Evolutionary conservation across 768 basidiomycete species (phyloP).

Genomic region (Lyophyllum shimeji): DNA sequence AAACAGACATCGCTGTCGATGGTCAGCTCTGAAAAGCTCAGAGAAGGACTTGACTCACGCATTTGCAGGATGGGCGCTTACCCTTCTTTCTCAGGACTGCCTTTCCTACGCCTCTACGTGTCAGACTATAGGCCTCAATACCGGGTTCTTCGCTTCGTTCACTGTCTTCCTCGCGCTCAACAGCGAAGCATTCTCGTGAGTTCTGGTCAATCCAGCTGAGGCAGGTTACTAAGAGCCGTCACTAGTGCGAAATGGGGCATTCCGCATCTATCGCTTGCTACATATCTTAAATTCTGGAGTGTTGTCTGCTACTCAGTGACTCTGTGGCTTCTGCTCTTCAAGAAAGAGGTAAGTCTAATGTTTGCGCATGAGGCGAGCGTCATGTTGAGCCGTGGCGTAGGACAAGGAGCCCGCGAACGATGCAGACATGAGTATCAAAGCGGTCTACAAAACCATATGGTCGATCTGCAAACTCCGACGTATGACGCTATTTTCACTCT

Average conservation of each 20-base stretch:
- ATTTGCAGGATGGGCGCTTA: conserved; percentile 72
- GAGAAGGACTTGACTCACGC: conserved; percentile 1
- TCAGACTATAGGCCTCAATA: conserved; percentile 95
- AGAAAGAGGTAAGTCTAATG: conserved; percentile 70
- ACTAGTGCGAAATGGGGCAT: conserved; percentile 73
- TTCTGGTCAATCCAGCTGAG: conserved; percentile 4
- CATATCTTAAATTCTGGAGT: conserved; percentile 87
- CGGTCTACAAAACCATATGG: conserved; percentile 95
- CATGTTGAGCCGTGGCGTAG: conserved; percentile 22
- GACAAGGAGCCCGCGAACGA: conserved; percentile 73
- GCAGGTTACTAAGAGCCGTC: background rate
- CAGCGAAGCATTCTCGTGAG: conserved; percentile 86
- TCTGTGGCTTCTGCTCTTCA: conserved; percentile 81
- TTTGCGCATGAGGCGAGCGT: background rate
- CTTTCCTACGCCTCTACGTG: conserved; percentile 97
- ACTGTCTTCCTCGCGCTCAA: conserved; percentile 98
- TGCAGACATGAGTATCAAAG: conserved; percentile 85
- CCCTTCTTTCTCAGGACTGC: conserved; percentile 87
- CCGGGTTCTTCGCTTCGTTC: conserved; percentile 93
- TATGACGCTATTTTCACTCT: conserved; percentile 34
- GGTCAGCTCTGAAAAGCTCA: conserved; percentile 47
- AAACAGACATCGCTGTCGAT: conserved; percentile 94
- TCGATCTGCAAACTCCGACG: conserved; percentile 88
- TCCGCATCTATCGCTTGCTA: conserved; percentile 66
- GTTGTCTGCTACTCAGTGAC: conserved; percentile 83